Percentiles rank a stretch among this genome's conserved stretches.
phyloP scores from a whole-genome alignment of 1,284 basidiomycete species.

The Fistulinella cinereoalba region DNA sequence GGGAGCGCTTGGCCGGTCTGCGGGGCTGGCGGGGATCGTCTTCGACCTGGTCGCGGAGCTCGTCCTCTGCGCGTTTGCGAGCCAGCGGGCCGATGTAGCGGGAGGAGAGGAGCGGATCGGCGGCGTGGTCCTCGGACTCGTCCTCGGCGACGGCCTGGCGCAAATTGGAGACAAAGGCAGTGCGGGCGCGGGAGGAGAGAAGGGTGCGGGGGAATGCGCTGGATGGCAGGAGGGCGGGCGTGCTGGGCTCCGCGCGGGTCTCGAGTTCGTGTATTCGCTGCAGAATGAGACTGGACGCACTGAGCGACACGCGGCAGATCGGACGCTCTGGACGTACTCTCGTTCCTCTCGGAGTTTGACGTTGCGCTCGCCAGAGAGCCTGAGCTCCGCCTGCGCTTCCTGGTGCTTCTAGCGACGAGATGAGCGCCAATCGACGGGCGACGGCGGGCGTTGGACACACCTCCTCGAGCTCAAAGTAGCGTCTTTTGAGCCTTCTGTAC shows the following conservation, averaged over 20 bases:
- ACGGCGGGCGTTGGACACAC: conserved; percentile 36
- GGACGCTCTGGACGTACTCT: conserved; percentile 44
- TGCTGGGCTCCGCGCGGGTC: conserved; percentile 27
- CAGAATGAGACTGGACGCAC: conserved; percentile 44
- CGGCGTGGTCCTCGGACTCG: conserved; percentile 43
- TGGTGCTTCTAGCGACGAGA: conserved; percentile 49
- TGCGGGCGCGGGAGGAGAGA: conserved; percentile 36
- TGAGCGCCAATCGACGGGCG: neutral
- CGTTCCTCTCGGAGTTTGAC: conserved; percentile 55
- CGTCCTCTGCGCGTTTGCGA: conserved; percentile 45
- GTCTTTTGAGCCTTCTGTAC: conserved; percentile 59
- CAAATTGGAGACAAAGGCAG: conserved; percentile 43
- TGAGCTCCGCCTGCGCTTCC: conserved; percentile 51
- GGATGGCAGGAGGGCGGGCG: conserved; percentile 28
- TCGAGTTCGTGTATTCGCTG: conserved; percentile 62
- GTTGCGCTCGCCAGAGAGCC: conserved; percentile 56
- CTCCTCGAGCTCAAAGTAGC: conserved; percentile 65
- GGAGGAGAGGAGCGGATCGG: conserved; percentile 46
- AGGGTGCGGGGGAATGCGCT: conserved; percentile 50
- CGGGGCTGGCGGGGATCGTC: conserved; percentile 43
- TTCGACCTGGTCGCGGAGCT: conserved; percentile 36
- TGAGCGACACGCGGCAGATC: conserved; percentile 7
- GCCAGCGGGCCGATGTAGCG: conserved; percentile 45
- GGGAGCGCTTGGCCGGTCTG: conserved; percentile 31
- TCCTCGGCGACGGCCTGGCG: conserved; percentile 48